Percentiles rank a stretch among this genome's conserved stretches.
These are phyloP conservation scores for Poa annua DNA, from an alignment of 176 grass and related monocot genomes.

Conservation along the genomic window DNA sequence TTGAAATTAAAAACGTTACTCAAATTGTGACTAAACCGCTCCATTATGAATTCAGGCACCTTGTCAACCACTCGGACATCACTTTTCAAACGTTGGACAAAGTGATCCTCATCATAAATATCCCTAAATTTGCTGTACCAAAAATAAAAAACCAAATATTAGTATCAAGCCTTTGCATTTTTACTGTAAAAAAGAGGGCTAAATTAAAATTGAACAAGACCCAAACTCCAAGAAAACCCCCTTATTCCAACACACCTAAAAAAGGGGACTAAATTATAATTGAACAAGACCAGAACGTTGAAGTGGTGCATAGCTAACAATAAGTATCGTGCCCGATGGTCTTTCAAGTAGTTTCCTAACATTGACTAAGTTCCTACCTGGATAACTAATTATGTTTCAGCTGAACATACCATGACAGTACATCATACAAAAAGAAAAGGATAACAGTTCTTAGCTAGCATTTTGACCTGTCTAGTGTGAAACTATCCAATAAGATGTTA, in stretches of 20 bases:
- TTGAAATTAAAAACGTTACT: slow-evolving; percentile 99
- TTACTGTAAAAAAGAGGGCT: not conserved
- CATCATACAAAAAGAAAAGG: not conserved
- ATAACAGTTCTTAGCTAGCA: not conserved
- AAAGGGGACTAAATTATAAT: no score
- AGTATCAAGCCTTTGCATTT: not conserved
- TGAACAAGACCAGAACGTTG: not conserved
- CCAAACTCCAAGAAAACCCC: not conserved
- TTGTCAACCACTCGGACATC: slow-evolving; percentile 85
- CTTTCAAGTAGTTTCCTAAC: not conserved
- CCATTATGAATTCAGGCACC: slow-evolving; percentile 92
- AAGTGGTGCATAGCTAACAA: not conserved
- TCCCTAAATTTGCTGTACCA: slow-evolving; percentile 91
- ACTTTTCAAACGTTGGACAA: slow-evolving; percentile 79
- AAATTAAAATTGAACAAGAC: not conserved
- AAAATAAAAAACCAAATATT: slow-evolving; percentile 14
- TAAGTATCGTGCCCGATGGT: not conserved
- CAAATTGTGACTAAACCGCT: slow-evolving; percentile 88
- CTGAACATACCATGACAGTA: slow-evolving; percentile 4
- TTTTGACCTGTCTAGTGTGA: slow-evolving; percentile 16
- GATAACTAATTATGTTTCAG: slow-evolving; percentile 19
- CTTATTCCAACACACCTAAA: not conserved
- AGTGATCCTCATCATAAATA: slow-evolving; percentile 91
- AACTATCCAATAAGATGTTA: not conserved
- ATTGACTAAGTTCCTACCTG: not conserved